Base-by-base conservation (phyloP, 495 filamentous ascomycete genomes). In the Chaetomium cochliodes region DNA sequence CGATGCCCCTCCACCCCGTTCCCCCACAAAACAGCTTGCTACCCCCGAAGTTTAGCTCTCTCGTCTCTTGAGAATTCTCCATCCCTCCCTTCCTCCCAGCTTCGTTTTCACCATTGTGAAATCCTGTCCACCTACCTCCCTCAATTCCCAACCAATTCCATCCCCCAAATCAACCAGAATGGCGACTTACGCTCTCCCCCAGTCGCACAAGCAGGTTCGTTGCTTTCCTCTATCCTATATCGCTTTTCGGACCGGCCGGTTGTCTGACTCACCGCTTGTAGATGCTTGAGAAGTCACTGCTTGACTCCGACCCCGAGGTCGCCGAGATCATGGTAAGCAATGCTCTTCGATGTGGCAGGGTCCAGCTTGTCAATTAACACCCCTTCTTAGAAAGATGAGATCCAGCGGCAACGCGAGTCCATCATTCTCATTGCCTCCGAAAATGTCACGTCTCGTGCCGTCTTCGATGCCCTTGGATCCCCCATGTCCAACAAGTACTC, bases 401-500 rank as follows among this genome's bases (percentile, higher is more conserved):
- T 98, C 73, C 88, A 97, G 84, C 90, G 94, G 74, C 94, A 99
- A 83, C 89, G 93, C 71, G 93, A 98, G 84, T 97, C 93, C 68
- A 92, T 99, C 81, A 91, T 98, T 74, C 86, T 99, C 78, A 99
- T 99, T 72, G 96, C 91, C 75, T 94, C 91, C 61, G 91, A 94
- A 75, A 93, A 93, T 79, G 87, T 96, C 74, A 94, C 91, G 41
- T 93, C 91, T 49, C 89, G 89, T 54, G 90, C 91, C 59, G 91
- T 94, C 65, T 93, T 91, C 80, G 91, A 94, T 80, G 90, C 91
- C 68, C 86, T 94, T 57, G 91, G 91, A 68, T 92, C 91, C 46
- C 89, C 90, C 72, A 93, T 93, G 91, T 92, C 89, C 73, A 93
- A 99, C 87, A 99, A 99, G 83, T 99, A 99, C 86, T 96, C 92